Percentiles rank a stretch among this genome's conserved stretches.
phyloP scores from a whole-genome alignment of 129 eudicot genomes.

The Artemisia argyi region DNA sequence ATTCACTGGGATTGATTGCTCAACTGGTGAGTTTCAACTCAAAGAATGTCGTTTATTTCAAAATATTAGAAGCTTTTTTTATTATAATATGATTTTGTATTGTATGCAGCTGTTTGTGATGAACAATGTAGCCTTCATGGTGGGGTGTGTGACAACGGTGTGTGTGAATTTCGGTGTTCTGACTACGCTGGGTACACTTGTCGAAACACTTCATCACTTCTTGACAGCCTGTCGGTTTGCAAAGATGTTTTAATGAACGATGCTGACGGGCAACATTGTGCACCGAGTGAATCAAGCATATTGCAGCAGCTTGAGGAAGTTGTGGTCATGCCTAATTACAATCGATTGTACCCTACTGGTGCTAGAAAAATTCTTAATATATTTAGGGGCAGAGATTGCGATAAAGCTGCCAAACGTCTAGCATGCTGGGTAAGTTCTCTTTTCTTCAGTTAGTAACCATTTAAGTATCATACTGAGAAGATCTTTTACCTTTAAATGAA shows the following conservation, averaged over 20 bases:
- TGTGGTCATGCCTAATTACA: constrained; percentile 96
- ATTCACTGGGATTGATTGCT: constrained; percentile 85
- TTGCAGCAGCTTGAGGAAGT: constrained; percentile 94
- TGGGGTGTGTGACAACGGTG: constrained; percentile 97
- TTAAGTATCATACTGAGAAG: no score
- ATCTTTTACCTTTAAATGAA: no score
- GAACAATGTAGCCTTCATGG: constrained; percentile 99
- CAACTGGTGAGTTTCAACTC: constrained; percentile 58
- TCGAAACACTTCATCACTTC: constrained; percentile 74
- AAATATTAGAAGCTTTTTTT: neutral
- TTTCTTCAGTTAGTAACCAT: no score
- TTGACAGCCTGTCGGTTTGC: constrained; percentile 81
- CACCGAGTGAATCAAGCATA: constrained; percentile 84
- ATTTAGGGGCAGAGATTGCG: constrained; percentile 75
- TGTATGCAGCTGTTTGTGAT: constrained; percentile 79
- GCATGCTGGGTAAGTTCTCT: constrained; percentile 88
- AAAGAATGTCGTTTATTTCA: no score
- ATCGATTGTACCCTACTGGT: constrained; percentile 82
- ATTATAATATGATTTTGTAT: neutral
- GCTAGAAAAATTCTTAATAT: constrained; percentile 75
- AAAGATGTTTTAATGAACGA: constrained; percentile 66
- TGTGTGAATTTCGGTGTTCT: constrained; percentile 94
- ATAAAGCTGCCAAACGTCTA: constrained; percentile 89
- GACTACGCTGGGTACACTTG: constrained; percentile 98
- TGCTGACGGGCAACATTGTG: constrained; percentile 84